These are phyloP conservation scores for Collybiopsis confluens DNA, from an alignment of 768 basidiomycete genomes.

Conservation along the genomic window DNA sequence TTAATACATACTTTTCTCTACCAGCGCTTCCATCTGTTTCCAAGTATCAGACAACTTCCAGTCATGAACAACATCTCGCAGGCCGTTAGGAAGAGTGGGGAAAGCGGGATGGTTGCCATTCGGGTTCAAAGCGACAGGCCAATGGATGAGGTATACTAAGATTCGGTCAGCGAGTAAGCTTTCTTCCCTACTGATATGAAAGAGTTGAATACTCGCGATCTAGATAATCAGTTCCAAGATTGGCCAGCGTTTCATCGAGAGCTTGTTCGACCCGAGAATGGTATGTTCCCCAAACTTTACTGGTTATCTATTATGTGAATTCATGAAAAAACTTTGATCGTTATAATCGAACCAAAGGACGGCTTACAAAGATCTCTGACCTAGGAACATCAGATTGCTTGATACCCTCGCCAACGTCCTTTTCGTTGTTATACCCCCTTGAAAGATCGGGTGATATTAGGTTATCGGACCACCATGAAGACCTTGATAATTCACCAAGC, in stretches of 20 bases:
- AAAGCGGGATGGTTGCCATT: conserved; percentile 60
- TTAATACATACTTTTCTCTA: conserved; percentile 55
- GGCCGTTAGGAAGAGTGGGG: conserved; percentile 58
- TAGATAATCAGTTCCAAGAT: conserved; percentile 81
- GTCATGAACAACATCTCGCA: conserved; percentile 60
- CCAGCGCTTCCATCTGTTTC: conserved; percentile 76
- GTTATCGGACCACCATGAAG: neutral
- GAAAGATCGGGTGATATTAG: too few species aligned
- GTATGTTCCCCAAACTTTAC: conserved; percentile 56
- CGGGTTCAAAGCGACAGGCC: conserved; percentile 75
- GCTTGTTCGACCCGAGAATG: conserved; percentile 70
- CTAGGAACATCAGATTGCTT: conserved; percentile 72
- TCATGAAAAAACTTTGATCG: neutral
- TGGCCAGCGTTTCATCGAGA: conserved; percentile 70
- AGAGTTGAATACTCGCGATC: conserved; percentile 50
- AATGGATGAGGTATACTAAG: conserved; percentile 69
- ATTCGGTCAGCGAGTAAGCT: too few species aligned
- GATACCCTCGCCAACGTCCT: conserved; percentile 80
- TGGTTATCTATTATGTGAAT: conserved; percentile 49
- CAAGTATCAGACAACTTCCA: conserved; percentile 75
- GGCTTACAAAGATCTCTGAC: conserved; percentile 61
- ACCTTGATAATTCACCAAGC: conserved; percentile 36
- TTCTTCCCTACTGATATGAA: conserved; percentile 3
- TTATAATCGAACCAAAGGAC: neutral
- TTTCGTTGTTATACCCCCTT: conserved; percentile 72